Evolutionary conservation across 192 early-diverging fungal genomes (phyloP), one percentile per base, ranked within the genome.

Genomic region (Tieghemiomyces parasiticus): DNA sequence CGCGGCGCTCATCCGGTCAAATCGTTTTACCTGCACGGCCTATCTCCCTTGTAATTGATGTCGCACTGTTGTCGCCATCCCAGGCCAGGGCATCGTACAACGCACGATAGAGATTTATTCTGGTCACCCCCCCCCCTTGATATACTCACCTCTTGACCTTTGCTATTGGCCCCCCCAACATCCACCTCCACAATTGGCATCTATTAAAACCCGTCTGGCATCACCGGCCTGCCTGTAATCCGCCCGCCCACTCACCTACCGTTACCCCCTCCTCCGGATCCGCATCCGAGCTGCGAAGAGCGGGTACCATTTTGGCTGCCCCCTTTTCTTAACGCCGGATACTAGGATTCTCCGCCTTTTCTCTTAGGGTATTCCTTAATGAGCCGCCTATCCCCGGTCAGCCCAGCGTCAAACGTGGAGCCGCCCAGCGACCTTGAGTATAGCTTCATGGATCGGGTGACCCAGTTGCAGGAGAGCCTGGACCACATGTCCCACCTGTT

Each of bases 401-500:
- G 22, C 50, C 14, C 19, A 20, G 20, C 46, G 25, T 20, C 50
- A 14, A 22, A 14, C 26, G 50, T 52, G 26, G 50, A 52, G 50
- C 29, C 54, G 13, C 26, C 14, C 54, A 8, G 24, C 13, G 54
- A 34, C 20, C 54, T 56, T 31, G 54, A 56, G 29, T 56, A 56
- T 56, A 33, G 29, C 54, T 31, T 56, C 20, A 56, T 56, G 54
- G 54, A 56, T 34, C 30, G 54, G 54, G 54, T 56, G 1, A 56
- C 54, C 20, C 54, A 56, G 16, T 24, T 56, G 34, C 54, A 56
- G 33, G 34, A 56, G 19, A 56, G 54, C 24, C 12, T 56, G 16
- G 54, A 56, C 54, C 54, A 56, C 13, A 56, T 56, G 54, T 56
- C 54, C 16, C 54, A 56, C 29, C 12, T 56, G 54, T 56, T 56